Conservation (phyloP, 306 rosid genomes). For the Delonix regia region DNA sequence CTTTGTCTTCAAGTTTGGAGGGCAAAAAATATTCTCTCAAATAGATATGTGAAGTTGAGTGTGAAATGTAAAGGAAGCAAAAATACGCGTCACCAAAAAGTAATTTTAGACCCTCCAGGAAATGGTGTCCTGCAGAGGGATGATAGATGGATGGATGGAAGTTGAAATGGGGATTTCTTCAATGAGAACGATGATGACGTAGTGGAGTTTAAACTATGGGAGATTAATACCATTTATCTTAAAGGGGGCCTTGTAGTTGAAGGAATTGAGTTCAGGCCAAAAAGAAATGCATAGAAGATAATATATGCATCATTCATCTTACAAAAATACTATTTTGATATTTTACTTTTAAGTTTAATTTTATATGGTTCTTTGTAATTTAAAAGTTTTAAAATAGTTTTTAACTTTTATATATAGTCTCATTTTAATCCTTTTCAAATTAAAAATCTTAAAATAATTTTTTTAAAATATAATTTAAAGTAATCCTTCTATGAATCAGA, state of each 20-base stretch:
- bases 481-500: no score
- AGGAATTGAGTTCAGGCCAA: background rate
- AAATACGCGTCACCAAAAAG: background rate
- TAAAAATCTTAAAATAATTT: no score
- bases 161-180: conserved; percentile 21
- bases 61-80: background rate
- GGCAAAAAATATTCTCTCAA: rapidly evolving
- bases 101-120: background rate
- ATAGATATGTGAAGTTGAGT: background rate
- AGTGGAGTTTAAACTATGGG: background rate
- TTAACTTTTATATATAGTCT: no score
- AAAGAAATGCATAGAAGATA: background rate
- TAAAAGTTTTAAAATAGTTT: no score
- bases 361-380: no score
- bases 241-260: background rate
- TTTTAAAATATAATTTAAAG: no score
- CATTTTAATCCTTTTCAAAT: no score
- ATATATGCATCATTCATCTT: no score
- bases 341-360: no score
- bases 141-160: conserved; percentile 28
- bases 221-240: background rate
- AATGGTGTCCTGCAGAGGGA: background rate
- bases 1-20: background rate
- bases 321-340: no score
- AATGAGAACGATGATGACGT: background rate